phyloP scores from a whole-genome alignment of 352 stramenopile genomes.

The Peronospora farinosa region DNA sequence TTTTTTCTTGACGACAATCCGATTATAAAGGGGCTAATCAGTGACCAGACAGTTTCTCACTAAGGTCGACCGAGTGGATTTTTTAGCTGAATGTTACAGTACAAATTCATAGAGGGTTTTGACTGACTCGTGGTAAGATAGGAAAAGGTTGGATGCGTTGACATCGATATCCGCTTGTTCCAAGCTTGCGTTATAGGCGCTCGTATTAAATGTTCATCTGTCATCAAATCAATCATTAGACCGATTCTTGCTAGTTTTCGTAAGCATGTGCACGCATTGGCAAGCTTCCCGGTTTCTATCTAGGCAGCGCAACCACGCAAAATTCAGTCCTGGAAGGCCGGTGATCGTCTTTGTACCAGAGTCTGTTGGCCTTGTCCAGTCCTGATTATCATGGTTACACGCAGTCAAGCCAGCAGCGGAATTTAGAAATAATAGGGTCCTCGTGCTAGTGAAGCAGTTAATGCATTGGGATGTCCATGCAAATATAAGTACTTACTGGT shows the following conservation, averaged over 20 bases:
- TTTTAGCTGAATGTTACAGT: slow-evolving; percentile 9
- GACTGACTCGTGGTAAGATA: background rate
- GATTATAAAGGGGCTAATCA: background rate
- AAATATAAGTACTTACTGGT: background rate
- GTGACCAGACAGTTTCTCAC: slow-evolving; percentile 1
- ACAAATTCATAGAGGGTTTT: slow-evolving; percentile 11
- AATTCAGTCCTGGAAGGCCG: background rate
- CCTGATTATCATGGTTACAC: background rate
- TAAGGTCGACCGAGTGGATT: slow-evolving; percentile 11
- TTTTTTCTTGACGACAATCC: background rate
- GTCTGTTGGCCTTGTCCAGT: slow-evolving; percentile 1
- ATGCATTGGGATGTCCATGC: background rate
- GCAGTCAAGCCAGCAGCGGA: slow-evolving; percentile 8
- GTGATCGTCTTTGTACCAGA: background rate
- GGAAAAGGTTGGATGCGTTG: background rate
- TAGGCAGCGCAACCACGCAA: too few relatives aligned
- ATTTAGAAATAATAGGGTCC: slow-evolving; percentile 4
- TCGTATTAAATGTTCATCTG: too few relatives aligned
- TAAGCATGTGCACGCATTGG: too few relatives aligned
- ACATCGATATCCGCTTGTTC: too few relatives aligned
- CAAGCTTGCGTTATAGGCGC: too few relatives aligned
- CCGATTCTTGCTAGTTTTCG: too few relatives aligned
- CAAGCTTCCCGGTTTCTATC: too few relatives aligned
- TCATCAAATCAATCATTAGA: too few relatives aligned
- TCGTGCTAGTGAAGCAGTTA: background rate